These are phyloP conservation scores for Phytopythium sindhum DNA, from an alignment of 352 stramenopile genomes.

Conservation along the genomic window DNA sequence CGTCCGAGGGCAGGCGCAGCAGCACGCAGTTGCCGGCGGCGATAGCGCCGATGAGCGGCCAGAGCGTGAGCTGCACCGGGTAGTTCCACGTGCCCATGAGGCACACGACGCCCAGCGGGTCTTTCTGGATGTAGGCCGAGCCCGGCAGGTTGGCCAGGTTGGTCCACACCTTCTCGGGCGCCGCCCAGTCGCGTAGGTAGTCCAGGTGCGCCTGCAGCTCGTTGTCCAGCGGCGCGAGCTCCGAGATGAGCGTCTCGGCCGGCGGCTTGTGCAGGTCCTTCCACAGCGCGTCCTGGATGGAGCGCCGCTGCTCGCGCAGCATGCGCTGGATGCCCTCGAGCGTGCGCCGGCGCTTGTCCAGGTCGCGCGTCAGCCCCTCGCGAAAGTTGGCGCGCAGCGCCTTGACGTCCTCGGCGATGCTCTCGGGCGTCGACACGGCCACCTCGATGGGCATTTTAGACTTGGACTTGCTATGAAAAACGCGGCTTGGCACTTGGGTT, in stretches of 20 bases:
- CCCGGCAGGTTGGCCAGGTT: slow-evolving; percentile 53
- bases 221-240: slow-evolving; percentile 39
- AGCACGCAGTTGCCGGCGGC: slow-evolving; percentile 91
- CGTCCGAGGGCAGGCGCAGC: slow-evolving; percentile 88
- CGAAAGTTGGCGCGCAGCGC: slow-evolving; percentile 49
- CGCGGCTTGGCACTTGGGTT: not conserved
- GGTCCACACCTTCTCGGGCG: slow-evolving; percentile 47
- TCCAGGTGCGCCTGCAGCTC: slow-evolving; percentile 73
- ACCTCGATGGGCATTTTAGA: slow-evolving; percentile 7
- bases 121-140: slow-evolving; percentile 44
- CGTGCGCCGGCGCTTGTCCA: slow-evolving; percentile 32
- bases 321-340: slow-evolving; percentile 43
- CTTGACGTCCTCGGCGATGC: slow-evolving; percentile 41
- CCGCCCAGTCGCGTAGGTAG: slow-evolving; percentile 52
- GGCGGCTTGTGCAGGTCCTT: slow-evolving; percentile 68
- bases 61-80: slow-evolving; percentile 71
- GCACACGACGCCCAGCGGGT: slow-evolving; percentile 81
- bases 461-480: not conserved
- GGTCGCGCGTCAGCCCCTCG: slow-evolving; percentile 39
- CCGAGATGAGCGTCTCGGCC: slow-evolving; percentile 56
- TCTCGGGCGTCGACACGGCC: slow-evolving; percentile 17
- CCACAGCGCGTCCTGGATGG: slow-evolving; percentile 49
- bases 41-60: slow-evolving; percentile 75
- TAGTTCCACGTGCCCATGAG: slow-evolving; percentile 92
- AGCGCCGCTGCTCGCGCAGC: slow-evolving; percentile 40